phyloP scores from a whole-genome alignment of 2,329 filamentous ascomycete genomes.

The Fusarium avenaceum region DNA sequence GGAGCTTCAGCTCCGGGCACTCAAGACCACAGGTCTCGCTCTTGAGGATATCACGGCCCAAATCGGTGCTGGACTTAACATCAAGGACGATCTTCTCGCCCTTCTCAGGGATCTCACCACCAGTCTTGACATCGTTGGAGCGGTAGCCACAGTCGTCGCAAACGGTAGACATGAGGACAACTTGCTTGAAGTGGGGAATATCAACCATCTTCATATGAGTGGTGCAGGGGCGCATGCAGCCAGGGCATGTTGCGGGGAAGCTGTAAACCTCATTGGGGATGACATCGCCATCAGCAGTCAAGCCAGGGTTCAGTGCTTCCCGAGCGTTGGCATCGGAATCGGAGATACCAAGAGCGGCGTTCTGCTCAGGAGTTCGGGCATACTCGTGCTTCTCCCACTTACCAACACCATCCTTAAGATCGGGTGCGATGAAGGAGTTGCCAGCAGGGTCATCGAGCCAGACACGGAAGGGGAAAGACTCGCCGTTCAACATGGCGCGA shows the following conservation, averaged over 20 bases:
- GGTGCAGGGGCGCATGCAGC: conserved; percentile 85
- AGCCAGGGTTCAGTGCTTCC: conserved; percentile 65
- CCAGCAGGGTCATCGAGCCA: conserved; percentile 91
- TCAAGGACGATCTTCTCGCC: conserved; percentile 86
- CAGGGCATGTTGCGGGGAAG: conserved; percentile 92
- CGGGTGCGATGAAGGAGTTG: conserved; percentile 96
- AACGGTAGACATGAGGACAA: conserved; percentile 93
- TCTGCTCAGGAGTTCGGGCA: conserved; percentile 84
- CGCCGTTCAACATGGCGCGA: conserved; percentile 81
- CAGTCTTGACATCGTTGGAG: conserved; percentile 97
- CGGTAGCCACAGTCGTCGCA: conserved; percentile 94
- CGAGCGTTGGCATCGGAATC: conserved; percentile 70
- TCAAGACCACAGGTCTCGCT: conserved; percentile 90
- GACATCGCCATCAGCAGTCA: conserved; percentile 78
- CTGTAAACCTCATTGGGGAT: conserved; percentile 92
- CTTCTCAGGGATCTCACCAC: conserved; percentile 88
- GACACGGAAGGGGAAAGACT: conserved; percentile 88
- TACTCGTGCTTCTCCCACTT: conserved; percentile 94
- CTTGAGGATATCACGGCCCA: conserved; percentile 95
- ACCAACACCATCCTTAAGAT: conserved; percentile 80
- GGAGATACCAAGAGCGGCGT: conserved; percentile 83
- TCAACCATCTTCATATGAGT: conserved; percentile 99
- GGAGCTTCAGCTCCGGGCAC: conserved; percentile 87
- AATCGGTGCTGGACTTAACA: conserved; percentile 77
- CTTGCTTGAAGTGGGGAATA: conserved; percentile 97